Evolutionary conservation across 2,329 filamentous ascomycete genomes (phyloP), one percentile per base, ranked within the genome.

Genomic region (Neonectria faginata): DNA sequence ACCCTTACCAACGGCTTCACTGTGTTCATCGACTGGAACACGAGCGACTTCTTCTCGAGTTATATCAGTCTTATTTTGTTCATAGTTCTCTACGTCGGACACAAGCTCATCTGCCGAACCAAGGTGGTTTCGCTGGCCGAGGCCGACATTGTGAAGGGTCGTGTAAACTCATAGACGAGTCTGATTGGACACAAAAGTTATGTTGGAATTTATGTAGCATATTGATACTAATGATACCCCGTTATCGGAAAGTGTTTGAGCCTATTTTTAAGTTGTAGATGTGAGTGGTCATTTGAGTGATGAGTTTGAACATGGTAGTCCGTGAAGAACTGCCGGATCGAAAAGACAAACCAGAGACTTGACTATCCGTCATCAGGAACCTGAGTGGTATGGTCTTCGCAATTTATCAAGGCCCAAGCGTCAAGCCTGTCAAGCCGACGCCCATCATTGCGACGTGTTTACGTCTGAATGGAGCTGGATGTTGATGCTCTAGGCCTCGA

Each of bases 1-100:
- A 83, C 89, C 56, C 64, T 92, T 22, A 92, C 90, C 0, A 89
- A 89, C 73, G 91, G 90, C 3, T 92, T 92, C 78, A 88, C 88
- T 10, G 84, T 86, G 6, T 92, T 91, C 74, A 88, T 92, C 44
- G 69, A 83, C 8, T 92, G 90, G 86, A 82, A 79, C 71, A 85
- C 84, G 6, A 82, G 82, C 57, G 79, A 83, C 48, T 92, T 92
- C 71, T 91, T 92, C 66, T 83, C 87, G 3, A 82, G 85, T 12
- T 92, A 92, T 70, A 75, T 91, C 69, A 90, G 88, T 67, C 73
- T 92, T 62, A 86, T 91, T 27, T 74, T 92, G 3, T 92, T 91
- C 70, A 72, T 85, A 3, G 82, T 86, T 3, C 76, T 91, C 12
- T 89, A 86, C 69, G 58, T 85, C 1, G 88, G 85, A 2, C 89